These are phyloP conservation scores for Chytriomyces sp. DNA, from an alignment of 192 early-diverging fungal genomes.

Conservation along the genomic window DNA sequence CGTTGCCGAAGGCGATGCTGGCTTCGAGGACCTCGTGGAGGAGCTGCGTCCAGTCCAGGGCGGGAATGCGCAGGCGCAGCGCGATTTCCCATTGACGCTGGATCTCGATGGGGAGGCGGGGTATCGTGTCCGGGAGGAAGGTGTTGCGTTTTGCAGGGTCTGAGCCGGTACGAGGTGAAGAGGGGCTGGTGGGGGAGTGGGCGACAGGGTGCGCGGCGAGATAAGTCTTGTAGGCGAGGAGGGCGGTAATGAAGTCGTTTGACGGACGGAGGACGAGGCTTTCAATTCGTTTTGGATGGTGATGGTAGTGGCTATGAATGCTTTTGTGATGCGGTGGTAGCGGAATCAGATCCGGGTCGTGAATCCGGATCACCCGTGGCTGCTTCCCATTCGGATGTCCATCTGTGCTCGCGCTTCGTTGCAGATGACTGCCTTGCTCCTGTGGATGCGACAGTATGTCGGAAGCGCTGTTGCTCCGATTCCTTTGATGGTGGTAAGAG, in stretches of 20 bases:
- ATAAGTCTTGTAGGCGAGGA: slow-evolving; percentile 19
- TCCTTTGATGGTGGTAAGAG: too few species aligned
- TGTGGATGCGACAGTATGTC: neutral
- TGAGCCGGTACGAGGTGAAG: neutral
- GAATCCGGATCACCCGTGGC: neutral
- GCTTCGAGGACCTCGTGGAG: slow-evolving; percentile 11
- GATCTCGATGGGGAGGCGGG: neutral
- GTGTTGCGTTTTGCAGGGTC: neutral
- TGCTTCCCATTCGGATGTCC: neutral
- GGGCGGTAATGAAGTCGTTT: slow-evolving; percentile 26
- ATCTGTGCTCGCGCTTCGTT: neutral
- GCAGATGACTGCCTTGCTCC: neutral
- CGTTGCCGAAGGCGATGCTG: neutral
- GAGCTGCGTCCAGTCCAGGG: slow-evolving; percentile 13
- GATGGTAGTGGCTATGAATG: neutral
- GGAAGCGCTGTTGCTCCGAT: too few species aligned
- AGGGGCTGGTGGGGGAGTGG: neutral
- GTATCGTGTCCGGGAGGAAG: neutral
- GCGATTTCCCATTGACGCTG: slow-evolving; percentile 17
- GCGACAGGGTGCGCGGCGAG: slow-evolving; percentile 1
- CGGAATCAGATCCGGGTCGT: neutral
- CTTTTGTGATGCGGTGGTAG: slow-evolving; percentile 18
- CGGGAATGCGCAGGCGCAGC: slow-evolving; percentile 5
- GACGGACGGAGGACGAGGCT: neutral
- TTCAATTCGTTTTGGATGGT: slow-evolving; percentile 9